These are phyloP conservation scores for Penicillium coffeae DNA, from an alignment of 495 filamentous ascomycete genomes.

Conservation along the genomic window DNA sequence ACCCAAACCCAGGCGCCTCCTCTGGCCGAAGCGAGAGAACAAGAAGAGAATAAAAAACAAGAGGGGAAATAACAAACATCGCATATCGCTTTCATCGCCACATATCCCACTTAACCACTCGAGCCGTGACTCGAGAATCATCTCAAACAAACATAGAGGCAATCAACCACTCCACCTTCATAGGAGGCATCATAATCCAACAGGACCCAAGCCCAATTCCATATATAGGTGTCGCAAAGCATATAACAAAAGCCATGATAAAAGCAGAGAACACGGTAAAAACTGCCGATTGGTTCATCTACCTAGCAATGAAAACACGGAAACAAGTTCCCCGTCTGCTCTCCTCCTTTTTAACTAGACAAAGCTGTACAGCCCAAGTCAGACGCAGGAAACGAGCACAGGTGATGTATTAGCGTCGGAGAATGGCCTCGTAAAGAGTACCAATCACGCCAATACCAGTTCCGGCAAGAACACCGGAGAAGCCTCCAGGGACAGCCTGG, in stretches of 20 bases:
- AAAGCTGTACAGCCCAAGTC: constrained; percentile 16
- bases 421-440: constrained; percentile 77
- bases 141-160: constrained; percentile 3
- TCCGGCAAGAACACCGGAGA: constrained; percentile 65
- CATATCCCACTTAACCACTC: constrained; percentile 20
- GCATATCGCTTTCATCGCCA: constrained; percentile 20
- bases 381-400: constrained; percentile 8
- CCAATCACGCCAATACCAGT: constrained; percentile 64
- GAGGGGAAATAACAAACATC: constrained; percentile 10
- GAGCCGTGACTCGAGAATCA: constrained; percentile 7
- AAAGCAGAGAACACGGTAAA: neutral
- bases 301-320: too few relatives aligned
- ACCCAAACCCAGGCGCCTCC: constrained; percentile 21
- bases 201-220: neutral
- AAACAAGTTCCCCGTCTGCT: constrained; percentile 3
- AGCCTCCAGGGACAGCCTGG: constrained; percentile 65
- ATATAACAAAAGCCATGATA: neutral
- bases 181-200: neutral
- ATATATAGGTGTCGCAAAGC: neutral
- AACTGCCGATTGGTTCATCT: neutral
- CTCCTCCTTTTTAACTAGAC: constrained; percentile 6
- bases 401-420: constrained; percentile 58
- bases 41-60: constrained; percentile 11
- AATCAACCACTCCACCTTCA: constrained; percentile 1
- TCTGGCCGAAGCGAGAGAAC: constrained; percentile 24